phyloP scores from a whole-genome alignment of 192 early-diverging fungal genomes.

The Helicostylum pulchrum region DNA sequence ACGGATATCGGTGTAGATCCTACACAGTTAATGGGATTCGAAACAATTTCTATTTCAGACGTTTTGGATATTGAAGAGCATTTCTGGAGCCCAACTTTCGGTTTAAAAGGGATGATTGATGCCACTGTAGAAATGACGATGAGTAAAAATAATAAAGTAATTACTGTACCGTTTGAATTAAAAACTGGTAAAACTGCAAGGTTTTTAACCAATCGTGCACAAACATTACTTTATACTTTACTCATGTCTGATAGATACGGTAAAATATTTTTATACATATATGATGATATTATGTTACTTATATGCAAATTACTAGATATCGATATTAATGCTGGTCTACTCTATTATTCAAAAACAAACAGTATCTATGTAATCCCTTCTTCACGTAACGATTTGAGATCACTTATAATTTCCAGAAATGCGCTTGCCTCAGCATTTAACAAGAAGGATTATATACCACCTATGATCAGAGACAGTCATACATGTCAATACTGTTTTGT shows the following conservation, averaged over 20 bases:
- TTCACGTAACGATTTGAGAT: slow-evolving; percentile 62
- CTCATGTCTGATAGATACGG: slow-evolving; percentile 82
- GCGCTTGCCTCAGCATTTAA: slow-evolving; percentile 58
- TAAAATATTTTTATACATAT: slow-evolving; percentile 18
- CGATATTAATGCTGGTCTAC: slow-evolving; percentile 60
- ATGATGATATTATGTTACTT: background rate
- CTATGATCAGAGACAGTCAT: slow-evolving; percentile 60
- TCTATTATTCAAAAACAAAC: slow-evolving; percentile 73
- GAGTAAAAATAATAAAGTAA: slow-evolving; percentile 1
- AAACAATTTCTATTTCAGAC: slow-evolving; percentile 54
- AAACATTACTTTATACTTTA: slow-evolving; percentile 82
- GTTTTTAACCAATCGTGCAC: slow-evolving; percentile 70
- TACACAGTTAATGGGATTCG: background rate
- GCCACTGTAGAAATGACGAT: slow-evolving; percentile 58
- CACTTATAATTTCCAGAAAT: slow-evolving; percentile 75
- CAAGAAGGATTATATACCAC: slow-evolving; percentile 52
- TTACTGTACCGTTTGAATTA: slow-evolving; percentile 81
- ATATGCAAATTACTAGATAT: slow-evolving; percentile 45
- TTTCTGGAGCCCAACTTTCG: slow-evolving; percentile 89
- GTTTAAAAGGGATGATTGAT: slow-evolving; percentile 92
- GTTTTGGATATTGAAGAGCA: slow-evolving; percentile 88
- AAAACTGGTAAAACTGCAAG: slow-evolving; percentile 70
- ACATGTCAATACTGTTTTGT: slow-evolving; percentile 68
- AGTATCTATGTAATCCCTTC: slow-evolving; percentile 65
- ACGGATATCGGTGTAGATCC: background rate